Evolutionary conservation across 495 filamentous ascomycete genomes (phyloP).

Genomic region (Penicillium samsonianum): DNA sequence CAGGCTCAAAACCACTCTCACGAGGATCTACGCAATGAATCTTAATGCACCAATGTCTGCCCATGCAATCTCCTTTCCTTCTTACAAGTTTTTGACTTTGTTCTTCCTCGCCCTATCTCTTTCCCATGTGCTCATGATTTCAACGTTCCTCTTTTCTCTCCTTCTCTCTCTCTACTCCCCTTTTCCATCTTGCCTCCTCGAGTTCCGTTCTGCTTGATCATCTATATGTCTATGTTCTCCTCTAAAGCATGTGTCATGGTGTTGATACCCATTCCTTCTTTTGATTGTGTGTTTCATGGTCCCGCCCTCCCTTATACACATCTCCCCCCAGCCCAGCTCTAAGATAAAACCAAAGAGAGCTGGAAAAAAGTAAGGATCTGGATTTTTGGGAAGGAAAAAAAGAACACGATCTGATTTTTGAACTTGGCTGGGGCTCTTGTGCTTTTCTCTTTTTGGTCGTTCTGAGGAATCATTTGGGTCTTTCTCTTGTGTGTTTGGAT

Average conservation of each 20-base stretch:
- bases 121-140: conserved; percentile 42
- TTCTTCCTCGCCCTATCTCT: conserved; percentile 15
- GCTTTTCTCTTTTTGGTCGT: conserved; percentile 14
- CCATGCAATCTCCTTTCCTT: conserved; percentile 9
- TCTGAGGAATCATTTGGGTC: conserved; percentile 5
- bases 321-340: conserved; percentile 4
- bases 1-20: conserved; percentile 41
- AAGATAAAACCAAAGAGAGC: conserved; percentile 4
- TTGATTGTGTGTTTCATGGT: conserved; percentile 21
- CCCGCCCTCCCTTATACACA: conserved; percentile 7
- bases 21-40: conserved; percentile 43
- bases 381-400: not conserved
- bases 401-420: conserved; percentile 10
- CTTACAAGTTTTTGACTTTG: conserved; percentile 10
- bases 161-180: conserved; percentile 19
- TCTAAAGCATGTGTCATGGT: conserved; percentile 49
- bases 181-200: conserved; percentile 12
- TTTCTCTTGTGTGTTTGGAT: conserved; percentile 10
- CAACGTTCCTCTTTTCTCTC: conserved; percentile 33
- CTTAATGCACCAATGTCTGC: conserved; percentile 22
- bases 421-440: conserved; percentile 5
- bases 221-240: conserved; percentile 23
- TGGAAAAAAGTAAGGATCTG: conserved; percentile 2
- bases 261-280: conserved; percentile 49
- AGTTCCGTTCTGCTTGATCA: conserved; percentile 21